Conservation (phyloP, 106 monocot genomes). For the Ottelia alismoides region DNA sequence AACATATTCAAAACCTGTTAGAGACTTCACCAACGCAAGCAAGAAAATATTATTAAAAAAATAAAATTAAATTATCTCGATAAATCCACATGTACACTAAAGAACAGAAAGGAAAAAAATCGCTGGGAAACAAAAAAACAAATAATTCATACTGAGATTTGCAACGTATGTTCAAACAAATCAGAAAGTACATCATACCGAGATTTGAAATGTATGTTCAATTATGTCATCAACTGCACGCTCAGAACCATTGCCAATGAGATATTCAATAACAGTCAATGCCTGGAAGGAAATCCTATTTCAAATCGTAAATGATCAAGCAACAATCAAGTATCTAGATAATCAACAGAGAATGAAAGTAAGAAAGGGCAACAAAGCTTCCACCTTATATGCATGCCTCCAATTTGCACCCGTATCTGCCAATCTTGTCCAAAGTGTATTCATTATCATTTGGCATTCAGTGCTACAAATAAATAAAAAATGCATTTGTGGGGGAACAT, state of each 20-base stretch:
- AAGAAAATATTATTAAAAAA: not conserved
- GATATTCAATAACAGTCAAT: slow-evolving; percentile 81
- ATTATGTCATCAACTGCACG: slow-evolving; percentile 85
- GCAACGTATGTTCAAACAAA: slow-evolving; percentile 65
- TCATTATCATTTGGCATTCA: slow-evolving; percentile 87
- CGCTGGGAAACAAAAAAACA: not conserved
- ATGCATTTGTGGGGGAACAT: not conserved
- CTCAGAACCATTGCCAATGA: slow-evolving; percentile 86
- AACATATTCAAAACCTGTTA: slow-evolving; percentile 79
- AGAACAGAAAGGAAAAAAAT: not conserved
- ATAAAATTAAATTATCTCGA: not conserved
- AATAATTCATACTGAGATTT: slow-evolving; percentile 21
- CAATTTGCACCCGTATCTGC: slow-evolving; percentile 59
- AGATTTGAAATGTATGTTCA: slow-evolving; percentile 66
- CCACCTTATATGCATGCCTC: slow-evolving; percentile 90
- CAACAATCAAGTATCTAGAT: not conserved
- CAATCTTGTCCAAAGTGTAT: slow-evolving; percentile 83
- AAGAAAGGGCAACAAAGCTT: not conserved
- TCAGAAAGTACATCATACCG: slow-evolving; percentile 77
- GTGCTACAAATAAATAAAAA: slow-evolving; percentile 24
- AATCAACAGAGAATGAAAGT: slow-evolving; percentile 2
- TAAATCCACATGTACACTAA: too few relatives aligned
- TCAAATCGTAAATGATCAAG: too few relatives aligned
- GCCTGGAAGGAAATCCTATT: too few relatives aligned
- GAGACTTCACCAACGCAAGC: slow-evolving; percentile 38